phyloP scores from a whole-genome alignment of 1,284 basidiomycete species.

The Fomes fomentarius region DNA sequence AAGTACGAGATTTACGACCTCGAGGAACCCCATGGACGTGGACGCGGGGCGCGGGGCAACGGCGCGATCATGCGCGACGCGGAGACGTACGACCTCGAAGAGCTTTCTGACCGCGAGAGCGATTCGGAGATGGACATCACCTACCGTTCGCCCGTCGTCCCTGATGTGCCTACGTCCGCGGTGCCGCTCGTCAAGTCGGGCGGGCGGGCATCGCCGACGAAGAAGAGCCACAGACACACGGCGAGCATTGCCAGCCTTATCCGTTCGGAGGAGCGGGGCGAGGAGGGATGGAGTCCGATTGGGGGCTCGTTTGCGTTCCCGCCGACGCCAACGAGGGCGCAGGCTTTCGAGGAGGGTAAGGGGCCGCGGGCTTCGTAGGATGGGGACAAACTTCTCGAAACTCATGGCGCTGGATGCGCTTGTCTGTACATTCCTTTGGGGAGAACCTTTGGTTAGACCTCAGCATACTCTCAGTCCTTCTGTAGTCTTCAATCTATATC shows the following conservation, averaged over 20 bases:
- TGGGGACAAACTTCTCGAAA: neutral
- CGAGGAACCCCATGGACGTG: slow-evolving; percentile 44
- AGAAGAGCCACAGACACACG: slow-evolving; percentile 67
- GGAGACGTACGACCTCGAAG: slow-evolving; percentile 61
- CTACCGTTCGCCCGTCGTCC: slow-evolving; percentile 64
- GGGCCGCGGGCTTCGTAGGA: slow-evolving; percentile 13
- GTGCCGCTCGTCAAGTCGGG: slow-evolving; percentile 38
- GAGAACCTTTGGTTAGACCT: no score
- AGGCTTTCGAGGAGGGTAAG: slow-evolving; percentile 22
- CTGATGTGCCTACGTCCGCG: slow-evolving; percentile 40
- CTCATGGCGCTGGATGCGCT: neutral
- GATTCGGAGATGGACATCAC: slow-evolving; percentile 71
- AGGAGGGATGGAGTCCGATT: slow-evolving; percentile 81
- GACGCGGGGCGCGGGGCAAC: slow-evolving; percentile 31
- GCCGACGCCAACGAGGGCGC: slow-evolving; percentile 33
- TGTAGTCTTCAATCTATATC: no score
- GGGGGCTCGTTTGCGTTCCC: slow-evolving; percentile 49
- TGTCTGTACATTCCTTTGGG: slow-evolving; percentile 12
- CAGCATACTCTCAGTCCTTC: no score
- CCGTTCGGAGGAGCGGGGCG: slow-evolving; percentile 69
- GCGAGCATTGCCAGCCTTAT: slow-evolving; percentile 83
- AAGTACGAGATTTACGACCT: slow-evolving; percentile 81
- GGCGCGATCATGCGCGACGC: slow-evolving; percentile 42
- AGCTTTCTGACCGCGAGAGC: slow-evolving; percentile 49
- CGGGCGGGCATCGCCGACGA: slow-evolving; percentile 31